Evolutionary conservation across 139 green algal species (phyloP), one percentile per base, ranked within the genome.

Genomic region (Closterium sp.): DNA sequence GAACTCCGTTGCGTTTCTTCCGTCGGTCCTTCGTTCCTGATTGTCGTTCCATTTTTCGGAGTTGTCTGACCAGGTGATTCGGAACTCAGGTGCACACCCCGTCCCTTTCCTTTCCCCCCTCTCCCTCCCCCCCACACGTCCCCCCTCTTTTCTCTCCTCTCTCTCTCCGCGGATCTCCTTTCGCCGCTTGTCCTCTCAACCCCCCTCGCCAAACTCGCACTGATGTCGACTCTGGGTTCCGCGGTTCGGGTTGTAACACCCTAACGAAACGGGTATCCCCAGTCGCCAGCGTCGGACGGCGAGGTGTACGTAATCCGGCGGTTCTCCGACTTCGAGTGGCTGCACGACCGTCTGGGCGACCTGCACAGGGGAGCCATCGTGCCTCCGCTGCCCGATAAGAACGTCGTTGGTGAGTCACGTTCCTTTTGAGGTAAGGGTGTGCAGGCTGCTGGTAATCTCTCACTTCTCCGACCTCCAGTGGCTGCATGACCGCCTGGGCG

Each of bases 381-480:
- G 33, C 97, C 98, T 0, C 94, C 98, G 1, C 93, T 99, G 85
- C 98, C 98, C 3, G 97, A 98, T 89, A 98, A 98, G 90, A 98
- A 95, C 30, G 96, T 96, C 8, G 95, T 99, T 38, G 92, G 90
- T 93, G 33, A 93, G 91, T 64, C 21, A 88, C n/a, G n/a, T n/a
- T n/a, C n/a, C n/a, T n/a, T n/a, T n/a, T n/a, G n/a, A n/a, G n/a
- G n/a, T n/a, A n/a, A n/a, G n/a, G n/a, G n/a, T n/a, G n/a, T n/a
- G n/a, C n/a, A n/a, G n/a, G n/a, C n/a, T n/a, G n/a, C n/a, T n/a
- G n/a, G 97, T 98, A 30, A 97, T 98, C 23, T 95, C 97, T 12
- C 95, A 97, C 12, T 99, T 98, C 94, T 90, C 95, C 0, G 98
- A 99, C 94, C 99, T 99, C 90, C 93, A 95, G 0, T 98, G 96